Percentiles rank a stretch among this genome's conserved stretches.
phyloP scores from a whole-genome alignment of 768 basidiomycete species.

The Exidia glandulosa region DNA sequence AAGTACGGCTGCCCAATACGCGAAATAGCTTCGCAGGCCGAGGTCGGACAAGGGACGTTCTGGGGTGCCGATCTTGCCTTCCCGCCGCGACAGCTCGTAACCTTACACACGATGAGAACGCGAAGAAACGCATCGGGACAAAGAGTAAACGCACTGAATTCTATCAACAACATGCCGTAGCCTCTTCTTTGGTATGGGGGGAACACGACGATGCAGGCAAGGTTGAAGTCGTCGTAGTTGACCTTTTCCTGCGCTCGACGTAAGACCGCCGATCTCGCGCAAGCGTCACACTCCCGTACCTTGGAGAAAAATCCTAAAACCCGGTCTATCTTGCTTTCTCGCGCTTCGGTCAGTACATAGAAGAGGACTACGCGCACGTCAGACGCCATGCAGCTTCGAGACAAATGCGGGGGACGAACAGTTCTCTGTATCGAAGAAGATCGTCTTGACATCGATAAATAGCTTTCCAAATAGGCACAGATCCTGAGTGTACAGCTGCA shows the following conservation, averaged over 20 bases:
- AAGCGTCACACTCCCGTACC: constrained; percentile 17
- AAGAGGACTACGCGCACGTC: constrained; percentile 57
- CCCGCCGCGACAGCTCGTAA: constrained; percentile 80
- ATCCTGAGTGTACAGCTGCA: constrained; percentile 91
- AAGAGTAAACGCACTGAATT: constrained; percentile 66
- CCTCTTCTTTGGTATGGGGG: constrained; percentile 87
- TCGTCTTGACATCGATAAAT: constrained; percentile 97
- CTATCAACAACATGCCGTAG: constrained; percentile 92
- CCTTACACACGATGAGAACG: constrained; percentile 34
- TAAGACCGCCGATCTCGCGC: not conserved
- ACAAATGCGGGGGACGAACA: constrained; percentile 35
- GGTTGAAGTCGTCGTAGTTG: constrained; percentile 94
- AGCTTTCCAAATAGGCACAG: constrained; percentile 91
- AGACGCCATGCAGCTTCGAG: not conserved
- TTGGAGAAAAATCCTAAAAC: constrained; percentile 74
- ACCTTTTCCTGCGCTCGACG: constrained; percentile 68
- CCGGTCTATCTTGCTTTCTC: constrained; percentile 61
- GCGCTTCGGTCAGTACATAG: constrained; percentile 81
- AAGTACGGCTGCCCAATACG: constrained; percentile 77
- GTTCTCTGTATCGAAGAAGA: constrained; percentile 84
- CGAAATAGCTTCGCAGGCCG: constrained; percentile 80
- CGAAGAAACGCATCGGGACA: not conserved
- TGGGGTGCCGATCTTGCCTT: constrained; percentile 77
- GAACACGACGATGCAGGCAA: constrained; percentile 91
- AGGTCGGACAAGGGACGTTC: constrained; percentile 93